Percentiles rank a stretch among this genome's conserved stretches.
These are phyloP conservation scores for Penicillium sp. DNA, from an alignment of 2,329 filamentous ascomycete species.

Conservation along the genomic window DNA sequence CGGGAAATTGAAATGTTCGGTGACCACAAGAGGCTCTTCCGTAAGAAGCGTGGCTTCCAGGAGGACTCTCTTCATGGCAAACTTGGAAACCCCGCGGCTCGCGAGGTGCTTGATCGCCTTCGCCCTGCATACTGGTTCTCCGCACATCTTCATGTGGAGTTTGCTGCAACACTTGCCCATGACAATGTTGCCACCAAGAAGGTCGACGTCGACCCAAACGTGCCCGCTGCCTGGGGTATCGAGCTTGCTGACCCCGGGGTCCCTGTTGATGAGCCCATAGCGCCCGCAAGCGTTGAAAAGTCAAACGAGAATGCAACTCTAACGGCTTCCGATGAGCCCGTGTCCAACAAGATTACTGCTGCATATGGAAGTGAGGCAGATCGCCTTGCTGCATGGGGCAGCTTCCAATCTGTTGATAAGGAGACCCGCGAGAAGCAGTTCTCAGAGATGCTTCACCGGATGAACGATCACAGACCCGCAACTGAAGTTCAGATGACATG, in stretches of 20 bases:
- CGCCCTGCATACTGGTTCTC: constrained; percentile 89
- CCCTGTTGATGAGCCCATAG: neutral
- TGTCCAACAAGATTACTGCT: neutral
- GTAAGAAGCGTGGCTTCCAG: neutral
- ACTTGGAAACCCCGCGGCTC: constrained; percentile 79
- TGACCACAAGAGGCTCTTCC: constrained; percentile 47
- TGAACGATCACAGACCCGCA: neutral
- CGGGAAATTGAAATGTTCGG: constrained; percentile 79
- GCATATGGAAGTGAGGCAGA: neutral
- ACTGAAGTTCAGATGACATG: constrained; percentile 19
- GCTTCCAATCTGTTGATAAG: neutral
- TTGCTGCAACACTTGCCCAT: constrained; percentile 65
- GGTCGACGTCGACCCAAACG: neutral
- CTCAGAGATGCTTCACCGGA: neutral
- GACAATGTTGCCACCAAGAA: constrained; percentile 20
- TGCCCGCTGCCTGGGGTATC: constrained; percentile 15
- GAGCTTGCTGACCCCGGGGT: neutral
- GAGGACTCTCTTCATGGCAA: constrained; percentile 58
- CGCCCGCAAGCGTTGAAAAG: neutral
- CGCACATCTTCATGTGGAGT: constrained; percentile 91
- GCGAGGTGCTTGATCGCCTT: constrained; percentile 77
- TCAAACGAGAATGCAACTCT: neutral
- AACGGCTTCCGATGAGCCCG: neutral
- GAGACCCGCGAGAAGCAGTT: neutral
- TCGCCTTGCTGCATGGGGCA: neutral